phyloP scores from a whole-genome alignment of 2,329 filamentous ascomycete genomes.

The Hymenoscyphus scutula region DNA sequence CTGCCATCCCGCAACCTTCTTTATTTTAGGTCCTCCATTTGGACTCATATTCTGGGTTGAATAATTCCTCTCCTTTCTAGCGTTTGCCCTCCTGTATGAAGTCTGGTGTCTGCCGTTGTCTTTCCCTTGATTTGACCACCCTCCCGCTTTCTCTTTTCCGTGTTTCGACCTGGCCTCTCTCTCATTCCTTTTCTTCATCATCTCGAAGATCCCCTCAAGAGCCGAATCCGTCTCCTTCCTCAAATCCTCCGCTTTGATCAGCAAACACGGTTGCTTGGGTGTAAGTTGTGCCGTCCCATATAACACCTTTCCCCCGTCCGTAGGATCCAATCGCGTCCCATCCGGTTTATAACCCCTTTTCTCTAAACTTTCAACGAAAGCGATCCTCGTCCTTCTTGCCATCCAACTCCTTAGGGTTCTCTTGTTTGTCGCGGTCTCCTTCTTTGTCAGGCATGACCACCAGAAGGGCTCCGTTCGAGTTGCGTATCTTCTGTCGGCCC shows the following conservation, averaged over 20 bases:
- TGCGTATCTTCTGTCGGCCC: neutral
- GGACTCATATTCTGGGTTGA: too few relatives aligned
- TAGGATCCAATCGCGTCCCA: conserved; percentile 23
- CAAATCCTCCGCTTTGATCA: conserved; percentile 28
- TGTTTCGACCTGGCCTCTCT: too few relatives aligned
- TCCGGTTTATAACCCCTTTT: conserved; percentile 43
- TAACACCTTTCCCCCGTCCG: conserved; percentile 35
- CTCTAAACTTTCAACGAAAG: conserved; percentile 45
- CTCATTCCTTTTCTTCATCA: neutral
- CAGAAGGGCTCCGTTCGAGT: conserved; percentile 43
- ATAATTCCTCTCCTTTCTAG: too few relatives aligned
- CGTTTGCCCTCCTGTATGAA: too few relatives aligned
- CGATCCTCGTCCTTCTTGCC: conserved; percentile 42
- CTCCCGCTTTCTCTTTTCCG: too few relatives aligned
- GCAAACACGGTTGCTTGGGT: conserved; percentile 25
- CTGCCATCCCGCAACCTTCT: too few relatives aligned
- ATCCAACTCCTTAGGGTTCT: conserved; percentile 47
- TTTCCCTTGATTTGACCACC: too few relatives aligned
- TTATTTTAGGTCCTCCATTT: too few relatives aligned
- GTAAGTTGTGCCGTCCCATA: conserved; percentile 39
- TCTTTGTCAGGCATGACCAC: conserved; percentile 42
- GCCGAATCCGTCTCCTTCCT: conserved; percentile 29
- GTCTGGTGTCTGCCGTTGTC: too few relatives aligned
- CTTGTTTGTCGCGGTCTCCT: conserved; percentile 36
- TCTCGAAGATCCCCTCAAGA: conserved; percentile 15